Base-by-base conservation (phyloP, 1,139 yeast species). In the Hansenula sp. region DNA sequence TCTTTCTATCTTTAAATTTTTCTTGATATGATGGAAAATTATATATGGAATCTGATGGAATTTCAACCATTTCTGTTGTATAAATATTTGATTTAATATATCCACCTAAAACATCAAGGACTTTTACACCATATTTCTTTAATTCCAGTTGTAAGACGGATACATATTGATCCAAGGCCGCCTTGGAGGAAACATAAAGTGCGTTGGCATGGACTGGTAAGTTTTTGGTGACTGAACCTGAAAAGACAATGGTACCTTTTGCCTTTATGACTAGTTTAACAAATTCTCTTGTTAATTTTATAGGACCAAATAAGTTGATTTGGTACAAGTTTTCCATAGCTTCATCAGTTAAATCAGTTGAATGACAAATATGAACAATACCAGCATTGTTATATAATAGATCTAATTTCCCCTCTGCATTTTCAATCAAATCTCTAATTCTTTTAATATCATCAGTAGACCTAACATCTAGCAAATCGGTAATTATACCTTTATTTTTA, bases 91-190 rank as follows among this genome's bases (percentile, higher is more conserved):
- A 79, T 37, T 71, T 60, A 35, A 79, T 81, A 16, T 75, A 79
- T 19, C 78, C 84, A n/a, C 87, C 81, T 32, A 75, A 62, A 5
- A 82, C 72, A 25, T 79, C 80, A 41, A 82, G 63, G 3, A 84
- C 89, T 44, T 70, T 72, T 33, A 83, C 87, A 9, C 71, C 81
- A 56, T 79, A 81, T 6, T 87, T 85, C 51, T 71, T 72, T 66
- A 83, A 57, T 61, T 83, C 90, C 24, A 80, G 54, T 19, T 79
- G 70, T 41, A 83, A 66, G 7, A 71, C 66, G 24, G 71, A 68
- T 1, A 81, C 80, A 59, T 79, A 83, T 47, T 72, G 79, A 55
- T 78, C 81, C 43, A 83, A 68, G 0, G 88, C 87, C 1, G 88
- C 84, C 55, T 83, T 83, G 6, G 81, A 62, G 3, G 86, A 69